phyloP scores from a whole-genome alignment of 495 filamentous ascomycete species.

The Xylaria venustula region DNA sequence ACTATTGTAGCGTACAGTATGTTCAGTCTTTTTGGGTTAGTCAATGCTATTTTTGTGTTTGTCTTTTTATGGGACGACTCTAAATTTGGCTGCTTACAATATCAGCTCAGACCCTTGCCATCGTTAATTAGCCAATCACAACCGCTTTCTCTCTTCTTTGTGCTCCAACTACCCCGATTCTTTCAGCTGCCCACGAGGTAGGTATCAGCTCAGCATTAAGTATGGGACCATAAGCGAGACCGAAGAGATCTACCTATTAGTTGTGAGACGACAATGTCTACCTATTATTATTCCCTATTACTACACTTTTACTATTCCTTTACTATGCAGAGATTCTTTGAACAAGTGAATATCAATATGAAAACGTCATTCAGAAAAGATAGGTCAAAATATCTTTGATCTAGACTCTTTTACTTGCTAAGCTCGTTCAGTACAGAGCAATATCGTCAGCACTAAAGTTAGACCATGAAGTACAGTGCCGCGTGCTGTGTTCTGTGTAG shows the following conservation, averaged over 20 bases:
- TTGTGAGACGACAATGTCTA: too few species aligned
- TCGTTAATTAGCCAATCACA: conserved; percentile 10
- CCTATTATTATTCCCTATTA: too few species aligned
- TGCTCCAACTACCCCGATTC: not conserved
- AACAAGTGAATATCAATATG: too few species aligned
- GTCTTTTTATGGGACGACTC: not conserved
- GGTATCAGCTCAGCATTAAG: conserved; percentile 7
- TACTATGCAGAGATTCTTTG: too few species aligned
- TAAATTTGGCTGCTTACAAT: conserved; percentile 7
- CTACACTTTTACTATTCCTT: too few species aligned
- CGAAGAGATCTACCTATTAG: too few species aligned
- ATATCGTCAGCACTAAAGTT: conserved; percentile 7
- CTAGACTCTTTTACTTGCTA: too few species aligned
- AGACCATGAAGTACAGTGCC: not conserved
- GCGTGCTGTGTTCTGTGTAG: too few species aligned
- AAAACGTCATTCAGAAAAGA: too few species aligned
- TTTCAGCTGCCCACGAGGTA: conserved; percentile 5
- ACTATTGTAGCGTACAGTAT: too few species aligned
- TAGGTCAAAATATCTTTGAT: too few species aligned
- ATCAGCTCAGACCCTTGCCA: not conserved
- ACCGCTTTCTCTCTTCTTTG: not conserved
- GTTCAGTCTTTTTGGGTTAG: not conserved
- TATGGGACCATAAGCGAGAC: not conserved
- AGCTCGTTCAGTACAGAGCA: too few species aligned
- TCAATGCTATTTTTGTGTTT: conserved; percentile 1